Evolutionary conservation across 371 early-diverging fungal genomes (phyloP), one percentile per base, ranked within the genome.

Genomic region (Mortierella sp.): DNA sequence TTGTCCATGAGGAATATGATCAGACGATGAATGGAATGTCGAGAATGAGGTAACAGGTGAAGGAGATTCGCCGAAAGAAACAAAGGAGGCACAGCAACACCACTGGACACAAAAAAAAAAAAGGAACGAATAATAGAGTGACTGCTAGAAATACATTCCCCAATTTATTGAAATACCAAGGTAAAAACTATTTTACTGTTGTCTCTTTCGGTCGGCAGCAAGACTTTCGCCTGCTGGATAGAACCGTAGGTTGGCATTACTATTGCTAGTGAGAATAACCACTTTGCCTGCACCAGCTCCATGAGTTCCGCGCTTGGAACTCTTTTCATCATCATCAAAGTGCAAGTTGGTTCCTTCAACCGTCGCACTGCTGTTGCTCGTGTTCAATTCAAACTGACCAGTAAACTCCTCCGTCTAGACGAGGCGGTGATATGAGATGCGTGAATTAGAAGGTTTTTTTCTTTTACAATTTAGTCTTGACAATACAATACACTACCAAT

Each of bases 201-300:
- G 23, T 12, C 55, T 28, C 29, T 63, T 51, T 22, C 31, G 5
- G n/a, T 66, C 67, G 0, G 63, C 34, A 1, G 62, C 70, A 58
- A 63, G 70, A 15, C 69, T 72, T 17, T 69, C 70, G 29, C 74
- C 73, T 0, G 54, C 61, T 42, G 75, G 72, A 56, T 80, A 80
- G 68, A 80, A 71, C 34, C 75, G 65, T 23, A 80, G 59, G 51
- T 47, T 70, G 23, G 58, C 40, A 35, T 60, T 23, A 3, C 56
- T 26, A 42, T 80, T 80, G 17, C 51, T 63, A 6, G 68, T 68
- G n/a, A 12, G 1, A 29, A 75, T 28, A 51, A 32, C 64, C 32
- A 80, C 56, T 5, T 68, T 37, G 10, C 73, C 54, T 22, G 19
- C 34, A 0, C 81, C 81, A n/a, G 51, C 13, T 15, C 71, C 75